Evolutionary conservation across 2,329 filamentous ascomycete genomes (phyloP).

Genomic region (Ceratocystis cacaofunesta): DNA sequence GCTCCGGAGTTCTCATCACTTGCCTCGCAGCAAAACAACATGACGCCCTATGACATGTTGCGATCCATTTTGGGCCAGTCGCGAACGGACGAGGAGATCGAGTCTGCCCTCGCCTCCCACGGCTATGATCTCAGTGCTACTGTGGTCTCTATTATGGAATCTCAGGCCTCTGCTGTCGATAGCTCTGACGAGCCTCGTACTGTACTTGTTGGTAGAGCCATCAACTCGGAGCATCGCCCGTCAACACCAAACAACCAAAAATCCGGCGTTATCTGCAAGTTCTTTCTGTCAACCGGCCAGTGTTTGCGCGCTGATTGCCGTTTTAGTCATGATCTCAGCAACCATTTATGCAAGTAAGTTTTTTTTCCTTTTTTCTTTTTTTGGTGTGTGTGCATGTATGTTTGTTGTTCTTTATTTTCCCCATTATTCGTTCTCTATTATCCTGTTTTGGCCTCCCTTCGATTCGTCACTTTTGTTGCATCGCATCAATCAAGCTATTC

Average conservation of each 20-base stretch:
- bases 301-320: conserved; percentile 91
- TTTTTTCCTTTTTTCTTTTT: conserved; percentile 15
- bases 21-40: conserved; percentile 58
- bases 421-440: conserved; percentile 9
- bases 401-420: neutral
- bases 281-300: conserved; percentile 88
- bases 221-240: conserved; percentile 60
- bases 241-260: conserved; percentile 64
- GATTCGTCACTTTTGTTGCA: neutral
- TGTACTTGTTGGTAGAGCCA: conserved; percentile 78
- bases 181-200: conserved; percentile 43
- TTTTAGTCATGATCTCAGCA: conserved; percentile 91
- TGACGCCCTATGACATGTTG: conserved; percentile 97
- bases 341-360: conserved; percentile 93
- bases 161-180: conserved; percentile 29
- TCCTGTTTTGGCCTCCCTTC: conserved; percentile 10
- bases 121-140: conserved; percentile 89
- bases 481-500: too few relatives aligned
- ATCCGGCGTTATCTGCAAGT: conserved; percentile 87
- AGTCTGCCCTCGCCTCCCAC: conserved; percentile 73
- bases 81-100: conserved; percentile 85
- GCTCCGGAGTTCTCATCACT: conserved; percentile 58
- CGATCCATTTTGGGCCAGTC: conserved; percentile 84
- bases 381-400: neutral
- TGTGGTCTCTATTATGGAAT: conserved; percentile 73